Conservation (phyloP, 2,329 filamentous ascomycete genomes). For the Sclerotinia nivalis region DNA sequence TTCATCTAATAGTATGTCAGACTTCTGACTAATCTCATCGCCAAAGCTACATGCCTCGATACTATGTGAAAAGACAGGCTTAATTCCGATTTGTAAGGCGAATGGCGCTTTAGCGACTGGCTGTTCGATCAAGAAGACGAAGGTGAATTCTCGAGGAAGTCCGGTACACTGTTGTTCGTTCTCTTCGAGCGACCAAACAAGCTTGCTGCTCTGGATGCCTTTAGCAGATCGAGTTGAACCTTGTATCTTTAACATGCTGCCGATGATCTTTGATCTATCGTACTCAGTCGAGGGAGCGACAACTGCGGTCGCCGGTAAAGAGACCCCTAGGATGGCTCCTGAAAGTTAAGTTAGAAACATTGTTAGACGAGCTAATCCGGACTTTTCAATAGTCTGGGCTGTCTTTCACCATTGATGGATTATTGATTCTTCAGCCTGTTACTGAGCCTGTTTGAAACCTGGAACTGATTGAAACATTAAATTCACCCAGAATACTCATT, state of each 20-base stretch:
- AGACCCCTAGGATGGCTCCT: constrained; percentile 13
- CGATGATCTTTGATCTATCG: constrained; percentile 18
- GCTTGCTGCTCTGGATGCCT: constrained; percentile 20
- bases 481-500: too few relatives aligned
- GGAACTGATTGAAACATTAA: background rate
- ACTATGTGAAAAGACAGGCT: constrained; percentile 3
- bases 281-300: constrained; percentile 19
- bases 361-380: background rate
- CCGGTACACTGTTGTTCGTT: constrained; percentile 21
- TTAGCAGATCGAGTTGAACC: constrained; percentile 19
- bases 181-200: constrained; percentile 20
- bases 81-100: constrained; percentile 16
- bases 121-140: constrained; percentile 22
- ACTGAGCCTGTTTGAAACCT: background rate
- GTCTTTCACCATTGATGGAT: too few relatives aligned
- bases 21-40: constrained; percentile 1
- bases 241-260: constrained; percentile 21
- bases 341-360: background rate
- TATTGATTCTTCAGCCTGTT: background rate
- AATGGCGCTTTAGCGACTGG: constrained; percentile 21
- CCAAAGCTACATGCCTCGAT: background rate
- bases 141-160: constrained; percentile 21
- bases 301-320: constrained; percentile 13
- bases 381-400: background rate
- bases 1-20: constrained; percentile 3